Evolutionary conservation across 164 flowering plant species (phyloP).

Genomic region (Magnolia kwangsiensis): DNA sequence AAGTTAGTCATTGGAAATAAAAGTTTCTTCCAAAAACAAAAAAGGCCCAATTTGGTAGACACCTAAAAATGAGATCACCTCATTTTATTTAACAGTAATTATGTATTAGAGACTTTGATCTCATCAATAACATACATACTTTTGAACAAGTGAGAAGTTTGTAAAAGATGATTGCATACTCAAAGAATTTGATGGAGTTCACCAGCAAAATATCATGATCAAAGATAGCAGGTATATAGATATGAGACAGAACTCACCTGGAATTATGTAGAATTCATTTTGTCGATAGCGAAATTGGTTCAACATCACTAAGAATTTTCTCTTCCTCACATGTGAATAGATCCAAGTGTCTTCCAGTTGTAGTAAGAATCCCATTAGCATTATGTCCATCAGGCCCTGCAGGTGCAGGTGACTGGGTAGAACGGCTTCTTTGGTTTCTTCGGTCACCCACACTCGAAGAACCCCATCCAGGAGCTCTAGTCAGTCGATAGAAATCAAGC

Average conservation of each 20-base stretch:
- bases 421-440: slow-evolving; percentile 36
- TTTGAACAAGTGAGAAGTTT: not conserved
- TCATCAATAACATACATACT: not conserved
- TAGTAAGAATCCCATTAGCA: slow-evolving; percentile 32
- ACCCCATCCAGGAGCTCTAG: slow-evolving; percentile 28
- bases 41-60: no score
- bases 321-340: slow-evolving; percentile 71
- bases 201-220: not conserved
- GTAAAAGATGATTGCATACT: not conserved
- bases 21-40: no score
- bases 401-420: slow-evolving; percentile 30
- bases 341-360: slow-evolving; percentile 56
- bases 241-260: slow-evolving; percentile 42
- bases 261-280: slow-evolving; percentile 57
- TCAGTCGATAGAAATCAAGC: no score
- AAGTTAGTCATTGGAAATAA: no score
- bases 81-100: no score
- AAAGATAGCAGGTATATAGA: not conserved
- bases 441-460: slow-evolving; percentile 13
- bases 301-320: not conserved
- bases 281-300: slow-evolving; percentile 16
- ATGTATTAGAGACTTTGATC: no score
- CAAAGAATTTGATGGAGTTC: not conserved
- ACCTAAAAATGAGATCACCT: no score
- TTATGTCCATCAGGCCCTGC: slow-evolving; percentile 26